Evolutionary conservation across 2,329 filamentous ascomycete genomes (phyloP).

Genomic region (Cladophialophora psammophila): DNA sequence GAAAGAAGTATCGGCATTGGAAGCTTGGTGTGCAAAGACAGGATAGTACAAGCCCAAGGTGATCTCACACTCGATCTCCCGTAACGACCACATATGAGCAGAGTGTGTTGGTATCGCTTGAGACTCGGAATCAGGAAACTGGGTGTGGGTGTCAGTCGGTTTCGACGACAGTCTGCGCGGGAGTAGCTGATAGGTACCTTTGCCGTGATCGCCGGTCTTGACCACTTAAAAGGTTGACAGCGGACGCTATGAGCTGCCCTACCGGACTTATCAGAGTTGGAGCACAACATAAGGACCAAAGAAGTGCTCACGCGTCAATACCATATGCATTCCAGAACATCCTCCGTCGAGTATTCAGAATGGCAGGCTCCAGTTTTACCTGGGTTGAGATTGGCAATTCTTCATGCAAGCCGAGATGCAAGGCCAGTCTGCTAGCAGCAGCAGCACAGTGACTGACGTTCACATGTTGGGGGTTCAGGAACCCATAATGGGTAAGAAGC

Average conservation of each 20-base stretch:
- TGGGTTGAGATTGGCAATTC: conserved; percentile 17
- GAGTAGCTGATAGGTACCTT: conserved; percentile 9
- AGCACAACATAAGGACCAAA: too few relatives aligned
- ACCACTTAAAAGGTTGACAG: conserved; percentile 24
- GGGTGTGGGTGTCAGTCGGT: background rate
- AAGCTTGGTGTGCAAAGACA: background rate
- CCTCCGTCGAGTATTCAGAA: conserved; percentile 21
- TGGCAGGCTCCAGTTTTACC: background rate
- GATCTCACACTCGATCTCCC: conserved; percentile 26
- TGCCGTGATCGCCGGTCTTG: conserved; percentile 13
- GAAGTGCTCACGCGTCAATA: conserved; percentile 20
- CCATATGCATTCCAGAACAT: conserved; percentile 30
- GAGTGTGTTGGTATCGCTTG: conserved; percentile 14
- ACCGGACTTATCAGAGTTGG: conserved; percentile 3
- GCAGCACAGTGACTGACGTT: conserved; percentile 23
- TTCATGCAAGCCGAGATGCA: conserved; percentile 25
- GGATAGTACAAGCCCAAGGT: conserved; percentile 24
- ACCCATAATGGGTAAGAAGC: conserved; percentile 29
- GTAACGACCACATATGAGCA: conserved; percentile 17
- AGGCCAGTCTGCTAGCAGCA: conserved; percentile 20
- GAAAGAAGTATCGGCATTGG: conserved; percentile 10
- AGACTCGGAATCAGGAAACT: conserved; percentile 27
- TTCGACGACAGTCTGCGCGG: background rate
- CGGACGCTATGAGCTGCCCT: conserved; percentile 26
- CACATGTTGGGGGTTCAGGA: conserved; percentile 27